These are phyloP conservation scores for Huntiella bhutanensis DNA, from an alignment of 2,329 filamentous ascomycete species.

Conservation along the genomic window DNA sequence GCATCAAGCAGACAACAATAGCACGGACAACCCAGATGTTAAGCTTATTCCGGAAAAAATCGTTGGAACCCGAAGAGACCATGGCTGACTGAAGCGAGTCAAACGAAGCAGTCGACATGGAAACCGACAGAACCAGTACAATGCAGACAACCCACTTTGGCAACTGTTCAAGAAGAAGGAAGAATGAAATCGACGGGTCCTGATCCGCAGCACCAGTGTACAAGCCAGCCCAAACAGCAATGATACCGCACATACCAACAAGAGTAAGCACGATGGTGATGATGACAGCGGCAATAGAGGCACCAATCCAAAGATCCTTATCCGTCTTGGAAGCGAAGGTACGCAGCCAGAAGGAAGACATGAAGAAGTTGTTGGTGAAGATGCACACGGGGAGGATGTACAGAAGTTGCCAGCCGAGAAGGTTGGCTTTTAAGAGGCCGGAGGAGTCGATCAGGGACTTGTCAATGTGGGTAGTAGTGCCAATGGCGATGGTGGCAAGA, in stretches of 20 bases:
- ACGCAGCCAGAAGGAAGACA: conserved; percentile 69
- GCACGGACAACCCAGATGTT: conserved; percentile 55
- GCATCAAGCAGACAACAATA: conserved; percentile 50
- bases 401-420: conserved; percentile 68
- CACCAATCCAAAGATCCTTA: conserved; percentile 56
- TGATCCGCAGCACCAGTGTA: conserved; percentile 41
- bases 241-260: conserved; percentile 52
- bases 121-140: conserved; percentile 62
- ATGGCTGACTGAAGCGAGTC: conserved; percentile 68
- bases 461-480: conserved; percentile 55
- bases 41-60: conserved; percentile 66
- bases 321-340: conserved; percentile 67
- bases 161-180: conserved; percentile 51
- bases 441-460: conserved; percentile 48
- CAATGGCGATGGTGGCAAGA: conserved; percentile 60
- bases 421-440: conserved; percentile 45
- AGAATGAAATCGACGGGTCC: conserved; percentile 50
- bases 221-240: conserved; percentile 62
- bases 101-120: conserved; percentile 58
- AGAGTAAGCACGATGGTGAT: conserved; percentile 54
- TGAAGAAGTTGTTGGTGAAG: conserved; percentile 71
- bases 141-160: conserved; percentile 69
- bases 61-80: conserved; percentile 70
- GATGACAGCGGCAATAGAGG: conserved; percentile 44
- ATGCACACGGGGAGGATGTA: conserved; percentile 71